A percentile compares a stretch with the other conserved stretches of the same genome.
Evolutionary conservation across 805 yeast species (phyloP).

Genomic region (Suhomyces sp.): DNA sequence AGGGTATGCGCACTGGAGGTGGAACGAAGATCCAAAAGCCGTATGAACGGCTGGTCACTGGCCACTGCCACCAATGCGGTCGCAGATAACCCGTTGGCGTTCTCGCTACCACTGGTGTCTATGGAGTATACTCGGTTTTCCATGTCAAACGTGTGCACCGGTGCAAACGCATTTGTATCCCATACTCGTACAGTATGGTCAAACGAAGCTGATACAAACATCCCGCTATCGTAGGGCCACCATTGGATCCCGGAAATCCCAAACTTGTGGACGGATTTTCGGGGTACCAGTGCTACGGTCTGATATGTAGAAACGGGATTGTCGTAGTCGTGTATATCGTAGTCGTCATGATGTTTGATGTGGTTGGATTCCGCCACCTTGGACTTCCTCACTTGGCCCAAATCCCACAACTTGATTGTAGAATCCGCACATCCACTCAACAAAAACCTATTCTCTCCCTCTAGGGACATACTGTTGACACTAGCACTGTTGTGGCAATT

Average conservation of each 20-base stretch:
- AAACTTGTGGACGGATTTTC: conserved; percentile 52
- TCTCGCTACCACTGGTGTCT: conserved; percentile 43
- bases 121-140: conserved; percentile 63
- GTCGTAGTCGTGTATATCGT: conserved; percentile 32
- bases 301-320: conserved; percentile 23
- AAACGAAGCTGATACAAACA: conserved; percentile 79
- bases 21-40: conserved; percentile 71
- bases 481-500: conserved; percentile 49
- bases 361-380: conserved; percentile 10
- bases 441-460: conserved; percentile 45
- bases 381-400: conserved; percentile 13
- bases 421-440: conserved; percentile 76
- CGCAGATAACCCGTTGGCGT: conserved; percentile 15
- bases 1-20: conserved; percentile 72
- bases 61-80: conserved; percentile 66
- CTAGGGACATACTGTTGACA: conserved; percentile 60
- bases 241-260: conserved; percentile 75
- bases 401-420: conserved; percentile 64
- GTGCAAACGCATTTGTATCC: conserved; percentile 68
- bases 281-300: conserved; percentile 33
- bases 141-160: conserved; percentile 64
- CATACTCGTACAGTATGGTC: conserved; percentile 76
- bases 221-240: conserved; percentile 89
- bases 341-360: conserved; percentile 6
- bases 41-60: conserved; percentile 62